These are phyloP conservation scores for Cystobasidium sp. DNA, from an alignment of 1,284 basidiomycete species.

Conservation along the genomic window DNA sequence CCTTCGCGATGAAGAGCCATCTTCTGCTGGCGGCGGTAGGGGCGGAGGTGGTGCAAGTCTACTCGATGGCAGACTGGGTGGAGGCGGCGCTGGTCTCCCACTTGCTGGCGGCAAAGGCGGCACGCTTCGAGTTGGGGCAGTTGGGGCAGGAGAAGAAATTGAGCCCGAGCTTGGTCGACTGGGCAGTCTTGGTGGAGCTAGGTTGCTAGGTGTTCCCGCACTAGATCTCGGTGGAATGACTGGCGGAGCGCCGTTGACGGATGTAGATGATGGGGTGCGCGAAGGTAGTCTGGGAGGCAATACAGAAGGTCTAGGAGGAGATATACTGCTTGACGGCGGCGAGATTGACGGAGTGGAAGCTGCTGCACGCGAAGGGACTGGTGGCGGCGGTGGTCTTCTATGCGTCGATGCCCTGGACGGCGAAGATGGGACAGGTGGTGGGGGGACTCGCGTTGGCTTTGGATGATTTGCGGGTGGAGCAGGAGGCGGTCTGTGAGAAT, in stretches of 20 bases:
- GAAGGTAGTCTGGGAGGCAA: slow-evolving; percentile 22
- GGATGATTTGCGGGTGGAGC: slow-evolving; percentile 12
- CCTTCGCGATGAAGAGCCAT: background rate
- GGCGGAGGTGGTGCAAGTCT: slow-evolving; percentile 18
- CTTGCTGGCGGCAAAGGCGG: slow-evolving; percentile 27
- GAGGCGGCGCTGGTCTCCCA: slow-evolving; percentile 20
- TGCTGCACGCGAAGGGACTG: slow-evolving; percentile 8
- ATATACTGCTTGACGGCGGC: slow-evolving; percentile 4
- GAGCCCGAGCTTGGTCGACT: slow-evolving; percentile 31
- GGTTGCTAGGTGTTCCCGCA: background rate
- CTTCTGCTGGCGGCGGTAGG: background rate
- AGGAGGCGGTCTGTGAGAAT: background rate
- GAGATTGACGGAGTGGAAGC: background rate
- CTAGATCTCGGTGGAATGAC: slow-evolving; percentile 6
- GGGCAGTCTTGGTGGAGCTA: slow-evolving; percentile 11
- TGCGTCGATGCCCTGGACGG: background rate
- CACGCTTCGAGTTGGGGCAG: slow-evolving; percentile 13
- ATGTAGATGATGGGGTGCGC: slow-evolving; percentile 23
- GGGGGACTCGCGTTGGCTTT: background rate
- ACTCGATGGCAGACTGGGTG: background rate
- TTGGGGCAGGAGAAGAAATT: background rate
- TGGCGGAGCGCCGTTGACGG: slow-evolving; percentile 25
- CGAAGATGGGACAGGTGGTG: slow-evolving; percentile 24
- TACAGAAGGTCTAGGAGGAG: slow-evolving; percentile 22
- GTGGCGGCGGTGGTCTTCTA: slow-evolving; percentile 22